Base-by-base conservation (phyloP, 164 flowering plant genomes). In the Nymphaea thermarum region DNA sequence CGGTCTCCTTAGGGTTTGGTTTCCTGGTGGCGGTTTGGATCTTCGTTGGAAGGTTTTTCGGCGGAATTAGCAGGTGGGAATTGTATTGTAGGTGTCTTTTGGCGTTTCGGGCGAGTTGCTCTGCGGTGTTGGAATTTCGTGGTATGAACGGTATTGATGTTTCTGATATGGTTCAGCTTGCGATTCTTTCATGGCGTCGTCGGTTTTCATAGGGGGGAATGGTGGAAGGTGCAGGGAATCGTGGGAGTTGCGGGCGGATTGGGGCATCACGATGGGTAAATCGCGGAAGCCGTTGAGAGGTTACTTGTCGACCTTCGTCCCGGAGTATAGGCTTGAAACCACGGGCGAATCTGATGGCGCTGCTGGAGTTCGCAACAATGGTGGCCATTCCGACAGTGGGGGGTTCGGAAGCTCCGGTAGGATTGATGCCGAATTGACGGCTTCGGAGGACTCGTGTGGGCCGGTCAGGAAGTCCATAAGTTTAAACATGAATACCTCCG, bases 401-500 rank as follows among this genome's bases (percentile, higher is more conserved):
- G 98, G 89, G 44, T 81, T 84, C 71, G 93, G 91, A 57, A 82
- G 88, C 74, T 84, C 86, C 2, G 87, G 82, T 17, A 75, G 87
- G n/a, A 73, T 81, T 42, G 87, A 87, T 47, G 73, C 77, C 0
- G 96, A 80, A 67, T 70, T 80, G 82, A 80, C 83, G 25, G 85
- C 81, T 43, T 81, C 89, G 0, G 89, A 80, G 74, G 90, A 76
- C 76, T 86, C 91, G 0, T 82, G 67, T 77, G 84, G 82, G 1
- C 85, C 80, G 3, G 82, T 77, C 65, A 87, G 87, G 80, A 92
- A 86, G 67, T 77, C 75, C 72, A 81, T 84, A 70, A 82, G 80
- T 68, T 73, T 86, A 73, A 87, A 90, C 69, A 74, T 14, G 16
- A 86, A 80, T 69, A 76, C 74, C 36, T 70, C 68, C 66, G 89